phyloP scores from a whole-genome alignment of 2,329 filamentous ascomycete genomes.

The Claviceps africana region DNA sequence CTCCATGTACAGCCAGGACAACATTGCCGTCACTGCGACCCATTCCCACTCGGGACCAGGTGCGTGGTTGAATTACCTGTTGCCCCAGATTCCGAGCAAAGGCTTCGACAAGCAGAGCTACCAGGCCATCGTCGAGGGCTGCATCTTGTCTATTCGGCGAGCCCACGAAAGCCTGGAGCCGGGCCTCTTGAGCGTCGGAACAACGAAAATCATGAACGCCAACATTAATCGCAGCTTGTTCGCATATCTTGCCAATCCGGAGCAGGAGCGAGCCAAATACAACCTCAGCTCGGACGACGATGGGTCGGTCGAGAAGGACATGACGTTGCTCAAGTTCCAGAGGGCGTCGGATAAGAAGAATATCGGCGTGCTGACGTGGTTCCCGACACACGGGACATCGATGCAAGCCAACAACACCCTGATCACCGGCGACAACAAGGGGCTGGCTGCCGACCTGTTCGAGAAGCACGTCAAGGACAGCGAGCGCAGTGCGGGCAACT shows the following conservation, averaged over 20 bases:
- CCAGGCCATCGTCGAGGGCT: constrained; percentile 72
- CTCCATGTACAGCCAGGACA: constrained; percentile 54
- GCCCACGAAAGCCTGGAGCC: constrained; percentile 47
- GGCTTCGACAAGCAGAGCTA: constrained; percentile 81
- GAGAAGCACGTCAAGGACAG: constrained; percentile 51
- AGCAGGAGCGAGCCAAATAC: constrained; percentile 56
- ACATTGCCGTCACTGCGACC: constrained; percentile 79
- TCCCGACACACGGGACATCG: constrained; percentile 79
- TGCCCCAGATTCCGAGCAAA: constrained; percentile 76
- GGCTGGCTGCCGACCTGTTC: constrained; percentile 71
- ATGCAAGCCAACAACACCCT: constrained; percentile 84
- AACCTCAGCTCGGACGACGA: constrained; percentile 22
- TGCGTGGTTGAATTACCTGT: constrained; percentile 81
- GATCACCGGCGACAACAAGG: constrained; percentile 84
- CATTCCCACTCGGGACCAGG: constrained; percentile 84
- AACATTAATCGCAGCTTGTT: constrained; percentile 78
- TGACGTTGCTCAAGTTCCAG: constrained; percentile 66
- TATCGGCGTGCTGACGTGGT: constrained; percentile 78
- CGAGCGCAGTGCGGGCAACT: constrained; percentile 46
- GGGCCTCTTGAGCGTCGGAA: constrained; percentile 55
- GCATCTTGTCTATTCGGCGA: constrained; percentile 61
- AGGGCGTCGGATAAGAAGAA: constrained; percentile 57
- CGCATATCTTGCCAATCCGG: constrained; percentile 72
- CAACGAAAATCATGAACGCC: constrained; percentile 46
- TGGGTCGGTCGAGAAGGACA: constrained; percentile 52